A percentile compares a stretch with the other conserved stretches of the same genome.
Evolutionary conservation across 257 asterid species (phyloP).

Genomic region (Lithospermum erythrorhizon): DNA sequence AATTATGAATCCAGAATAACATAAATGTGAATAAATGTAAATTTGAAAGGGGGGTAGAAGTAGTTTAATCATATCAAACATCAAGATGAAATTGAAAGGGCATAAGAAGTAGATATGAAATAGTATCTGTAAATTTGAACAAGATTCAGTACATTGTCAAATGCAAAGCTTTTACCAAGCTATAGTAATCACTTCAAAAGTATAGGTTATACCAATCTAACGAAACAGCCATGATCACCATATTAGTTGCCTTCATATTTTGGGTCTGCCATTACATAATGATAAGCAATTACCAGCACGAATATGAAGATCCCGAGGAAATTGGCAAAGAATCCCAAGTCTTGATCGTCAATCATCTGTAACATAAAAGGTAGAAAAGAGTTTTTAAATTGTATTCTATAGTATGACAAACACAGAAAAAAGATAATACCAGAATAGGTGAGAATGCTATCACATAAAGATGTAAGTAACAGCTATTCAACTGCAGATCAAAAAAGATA

Average conservation of each 20-base stretch:
- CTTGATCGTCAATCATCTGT: slow-evolving; percentile 5
- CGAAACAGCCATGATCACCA: not conserved
- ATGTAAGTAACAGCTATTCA: no score
- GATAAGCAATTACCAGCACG: slow-evolving; percentile 4
- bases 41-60: no score
- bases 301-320: slow-evolving; percentile 4
- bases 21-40: no score
- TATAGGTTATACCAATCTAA: not conserved
- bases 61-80: not conserved
- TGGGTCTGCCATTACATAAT: no score
- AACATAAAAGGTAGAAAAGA: not conserved
- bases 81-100: not conserved
- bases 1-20: no score
- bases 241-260: slow-evolving; percentile 3
- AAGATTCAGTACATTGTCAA: no score
- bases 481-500: no score
- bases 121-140: not conserved
- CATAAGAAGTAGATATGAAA: not conserved
- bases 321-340: slow-evolving; percentile 4
- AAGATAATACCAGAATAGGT: not conserved
- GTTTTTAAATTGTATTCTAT: not conserved
- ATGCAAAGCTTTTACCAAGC: slow-evolving; percentile 2
- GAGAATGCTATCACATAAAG: not conserved
- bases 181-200: slow-evolving; percentile 7
- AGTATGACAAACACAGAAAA: not conserved